Base-by-base conservation (phyloP, 2,329 filamentous ascomycete genomes). In the Talaromyces sp. region DNA sequence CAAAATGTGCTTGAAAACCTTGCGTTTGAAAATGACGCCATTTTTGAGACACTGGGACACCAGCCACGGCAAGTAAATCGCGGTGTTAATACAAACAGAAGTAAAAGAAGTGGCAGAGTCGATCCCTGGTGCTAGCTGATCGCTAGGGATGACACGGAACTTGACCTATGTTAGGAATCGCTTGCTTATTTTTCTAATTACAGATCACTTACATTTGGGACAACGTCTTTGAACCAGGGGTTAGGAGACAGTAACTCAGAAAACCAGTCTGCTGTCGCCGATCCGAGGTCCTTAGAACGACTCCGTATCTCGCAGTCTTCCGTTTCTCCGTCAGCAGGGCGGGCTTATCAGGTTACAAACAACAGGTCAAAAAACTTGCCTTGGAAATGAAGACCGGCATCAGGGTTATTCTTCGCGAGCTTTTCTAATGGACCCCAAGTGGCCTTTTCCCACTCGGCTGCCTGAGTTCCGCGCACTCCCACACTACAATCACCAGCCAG, bases 61-160 rank as follows among this genome's bases (percentile, higher is more conserved):
- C 0, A 98, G 87, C 86, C 90, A 97, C 4, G 91, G 87, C 2
- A 97, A 85, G 76, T 97, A 98, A 62, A 97, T 78, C 50, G 90
- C 86, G 0, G 91, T 91, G 78, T 98, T 97, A 74, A 97, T 94
- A 77, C 93, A 97, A 47, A 96, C 88, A 0, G 90, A 94, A 7
- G 86, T 91, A 75, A 95, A 96, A 60, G 83, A 81, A 57, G 86
- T 90, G 28, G 87, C 92, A 10, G 88, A 89, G 63, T 92, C 88
- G 59, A 88, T 84, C 18, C 85, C 90, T 0, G 78, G 68, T 0
- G 86, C 84, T 1, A 96, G 78, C 67, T 89, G 82, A 9, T 70
- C 63, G 9, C 82, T 73, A 4, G 82, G 71, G 3, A 94, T 75
- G 61, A 86, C 78, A 64, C 85, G 84, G 75, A 87, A 94, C 82